A percentile compares a stretch with the other conserved stretches of the same genome.
Evolutionary conservation across 805 yeast genomes (phyloP).

Genomic region (Metschnikowia continentalis): DNA sequence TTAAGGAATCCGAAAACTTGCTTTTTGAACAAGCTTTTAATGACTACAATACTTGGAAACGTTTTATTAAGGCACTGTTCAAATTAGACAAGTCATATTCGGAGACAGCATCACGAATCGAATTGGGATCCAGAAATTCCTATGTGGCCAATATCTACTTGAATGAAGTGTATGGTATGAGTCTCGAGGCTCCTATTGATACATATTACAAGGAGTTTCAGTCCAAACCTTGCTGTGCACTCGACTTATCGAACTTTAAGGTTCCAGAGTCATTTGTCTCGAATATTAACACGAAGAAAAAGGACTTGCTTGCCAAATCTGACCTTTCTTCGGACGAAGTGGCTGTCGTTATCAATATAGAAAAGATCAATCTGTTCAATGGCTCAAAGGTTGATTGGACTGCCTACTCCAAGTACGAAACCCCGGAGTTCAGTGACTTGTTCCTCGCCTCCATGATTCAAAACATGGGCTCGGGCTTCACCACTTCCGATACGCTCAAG

Average conservation of each 20-base stretch:
- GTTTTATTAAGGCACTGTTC: slow-evolving; percentile 43
- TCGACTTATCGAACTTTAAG: slow-evolving; percentile 41
- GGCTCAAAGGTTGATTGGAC: slow-evolving; percentile 6
- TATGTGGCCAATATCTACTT: slow-evolving; percentile 50
- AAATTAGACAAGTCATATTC: slow-evolving; percentile 31
- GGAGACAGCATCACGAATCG: slow-evolving; percentile 18
- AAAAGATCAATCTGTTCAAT: slow-evolving; percentile 6
- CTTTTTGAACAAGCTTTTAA: slow-evolving; percentile 52
- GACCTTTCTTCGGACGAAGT: slow-evolving; percentile 1
- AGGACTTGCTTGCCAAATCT: background rate
- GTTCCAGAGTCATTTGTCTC: slow-evolving; percentile 7
- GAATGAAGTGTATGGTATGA: slow-evolving; percentile 23
- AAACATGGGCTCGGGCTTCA: slow-evolving; percentile 19
- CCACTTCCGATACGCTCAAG: slow-evolving; percentile 24
- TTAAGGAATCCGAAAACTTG: slow-evolving; percentile 27
- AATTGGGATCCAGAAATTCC: slow-evolving; percentile 48
- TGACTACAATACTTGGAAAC: slow-evolving; percentile 75
- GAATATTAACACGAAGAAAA: background rate
- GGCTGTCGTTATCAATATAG: slow-evolving; percentile 8
- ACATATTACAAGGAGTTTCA: slow-evolving; percentile 46
- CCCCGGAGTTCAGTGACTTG: slow-evolving; percentile 10
- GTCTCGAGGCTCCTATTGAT: slow-evolving; percentile 26
- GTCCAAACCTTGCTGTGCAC: slow-evolving; percentile 59
- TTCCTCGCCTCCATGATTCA: slow-evolving; percentile 13
- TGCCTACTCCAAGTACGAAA: slow-evolving; percentile 3